phyloP scores from a whole-genome alignment of 192 early-diverging fungal genomes.

The Phlyctochytrium planicorne region DNA sequence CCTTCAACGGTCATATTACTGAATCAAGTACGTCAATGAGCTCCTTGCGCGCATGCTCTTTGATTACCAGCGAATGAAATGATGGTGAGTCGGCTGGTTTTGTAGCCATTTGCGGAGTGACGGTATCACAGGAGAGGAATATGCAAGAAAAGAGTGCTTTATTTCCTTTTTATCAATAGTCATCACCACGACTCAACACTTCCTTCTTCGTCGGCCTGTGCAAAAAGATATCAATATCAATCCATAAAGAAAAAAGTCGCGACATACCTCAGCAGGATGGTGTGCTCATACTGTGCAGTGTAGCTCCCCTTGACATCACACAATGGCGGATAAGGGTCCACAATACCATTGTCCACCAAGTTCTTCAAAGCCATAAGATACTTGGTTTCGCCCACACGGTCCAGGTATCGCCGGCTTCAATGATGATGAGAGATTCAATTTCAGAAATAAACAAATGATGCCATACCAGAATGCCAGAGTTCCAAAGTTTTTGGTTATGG shows the following conservation, averaged over 20 bases:
- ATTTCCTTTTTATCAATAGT: too few species aligned
- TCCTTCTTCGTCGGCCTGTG: conserved; percentile 65
- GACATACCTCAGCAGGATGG: conserved; percentile 82
- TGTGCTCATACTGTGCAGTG: conserved; percentile 98
- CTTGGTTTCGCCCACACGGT: conserved; percentile 88
- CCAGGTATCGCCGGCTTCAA: conserved; percentile 78
- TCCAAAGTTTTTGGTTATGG: conserved; percentile 88
- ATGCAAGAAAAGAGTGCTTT: too few species aligned
- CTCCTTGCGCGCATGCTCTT: conserved; percentile 34
- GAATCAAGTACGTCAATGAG: conserved; percentile 75
- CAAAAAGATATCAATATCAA: conserved; percentile 7
- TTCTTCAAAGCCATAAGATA: conserved; percentile 83
- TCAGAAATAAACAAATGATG: conserved; percentile 17
- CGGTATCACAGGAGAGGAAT: too few species aligned
- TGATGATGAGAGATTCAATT: too few species aligned
- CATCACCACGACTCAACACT: conserved; percentile 71
- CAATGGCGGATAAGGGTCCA: conserved; percentile 87
- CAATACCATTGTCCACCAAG: conserved; percentile 80
- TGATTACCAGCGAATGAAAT: not conserved
- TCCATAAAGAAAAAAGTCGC: conserved; percentile 2
- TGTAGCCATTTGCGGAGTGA: too few species aligned
- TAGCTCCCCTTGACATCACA: conserved; percentile 80
- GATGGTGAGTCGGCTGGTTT: too few species aligned
- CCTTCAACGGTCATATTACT: conserved; percentile 22
- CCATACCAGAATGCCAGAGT: conserved; percentile 85